Base-by-base conservation (phyloP, 495 filamentous ascomycete species). In the Parathielavia appendiculata region DNA sequence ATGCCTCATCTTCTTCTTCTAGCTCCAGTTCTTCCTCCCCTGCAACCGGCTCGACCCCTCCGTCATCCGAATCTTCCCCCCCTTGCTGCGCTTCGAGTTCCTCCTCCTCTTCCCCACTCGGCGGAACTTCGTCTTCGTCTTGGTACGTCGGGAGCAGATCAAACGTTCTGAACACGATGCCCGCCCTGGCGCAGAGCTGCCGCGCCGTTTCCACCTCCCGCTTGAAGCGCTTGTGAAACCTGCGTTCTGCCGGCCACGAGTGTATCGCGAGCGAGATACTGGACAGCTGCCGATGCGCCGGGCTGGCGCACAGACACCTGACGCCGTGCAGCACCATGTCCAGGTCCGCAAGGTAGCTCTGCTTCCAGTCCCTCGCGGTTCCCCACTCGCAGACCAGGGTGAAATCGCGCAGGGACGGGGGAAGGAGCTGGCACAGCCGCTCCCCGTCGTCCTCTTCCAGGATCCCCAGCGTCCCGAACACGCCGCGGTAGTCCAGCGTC, bases 1-100 rank as follows among this genome's bases (percentile, higher is more conserved):
- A 69, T 1, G 69, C 69, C 56, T 71, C 69, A 26, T 71, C 69
- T 44, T 71, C 69, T 40, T 71, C 69, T 36, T 71, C 69, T 9
- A 70, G 60, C 50, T 71, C 69, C 4, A 62, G 38, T 19, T 68
- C 62, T 1, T 65, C 62, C 39, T 66, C 63, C 12, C 5, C 12
- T 3, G 53, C 13, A 7, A 39, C 19, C 1, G 36, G 43, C 5
- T 17, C 43, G 32, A 46, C 63, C 9, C 57, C 46, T 9, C 41
- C 46, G 0, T 32, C 23, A n/a, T 22, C 56, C 9, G 3, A 30
- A 30, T 57, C 51, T 8, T 30, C 63, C 14, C 54, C 56, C 36
- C 35, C 64, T 12, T 12, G n/a, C 1, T 23, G 17, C 14, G 17
- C 44, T 22, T 48, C 52, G 13, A 40, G 20, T 5, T 50, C 65